These are phyloP conservation scores for Colletotrichum abscissum DNA, from an alignment of 2,329 filamentous ascomycete species.

Conservation along the genomic window DNA sequence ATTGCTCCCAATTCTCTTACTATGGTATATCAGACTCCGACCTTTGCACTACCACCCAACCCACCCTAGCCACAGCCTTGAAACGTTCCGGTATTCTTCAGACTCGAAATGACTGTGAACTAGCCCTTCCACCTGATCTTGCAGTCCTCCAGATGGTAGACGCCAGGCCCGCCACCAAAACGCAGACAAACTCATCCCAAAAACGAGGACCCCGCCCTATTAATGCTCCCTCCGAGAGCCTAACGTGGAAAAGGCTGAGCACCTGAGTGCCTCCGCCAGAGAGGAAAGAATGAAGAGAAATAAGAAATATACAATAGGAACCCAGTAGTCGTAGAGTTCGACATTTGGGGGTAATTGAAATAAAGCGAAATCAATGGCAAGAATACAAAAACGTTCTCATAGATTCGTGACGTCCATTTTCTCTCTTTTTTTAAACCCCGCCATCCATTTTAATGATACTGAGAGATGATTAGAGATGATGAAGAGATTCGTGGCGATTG, in stretches of 20 bases:
- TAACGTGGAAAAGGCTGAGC: slow-evolving; percentile 3
- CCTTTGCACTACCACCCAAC: background rate
- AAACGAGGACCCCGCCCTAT: slow-evolving; percentile 21
- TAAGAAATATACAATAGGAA: slow-evolving; percentile 31
- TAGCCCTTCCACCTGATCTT: background rate
- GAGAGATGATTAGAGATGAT: slow-evolving; percentile 9
- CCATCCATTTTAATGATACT: slow-evolving; percentile 5
- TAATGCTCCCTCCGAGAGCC: slow-evolving; percentile 33
- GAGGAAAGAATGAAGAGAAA: background rate
- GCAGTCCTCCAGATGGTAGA: slow-evolving; percentile 23
- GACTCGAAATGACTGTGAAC: background rate
- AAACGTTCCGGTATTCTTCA: slow-evolving; percentile 31
- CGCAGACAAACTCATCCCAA: background rate
- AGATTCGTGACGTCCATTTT: slow-evolving; percentile 34
- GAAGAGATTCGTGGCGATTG: background rate
- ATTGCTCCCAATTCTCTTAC: slow-evolving; percentile 26
- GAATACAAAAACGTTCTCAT: slow-evolving; percentile 26
- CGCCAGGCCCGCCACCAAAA: slow-evolving; percentile 31
- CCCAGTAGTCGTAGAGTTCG: background rate
- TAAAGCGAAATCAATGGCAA: slow-evolving; percentile 4
- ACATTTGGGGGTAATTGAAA: background rate
- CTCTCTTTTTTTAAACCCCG: slow-evolving; percentile 7
- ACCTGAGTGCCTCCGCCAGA: background rate
- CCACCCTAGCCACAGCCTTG: background rate
- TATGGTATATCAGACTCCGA: slow-evolving; percentile 28